Conservation (phyloP, 805 yeast species). For the Kuraishia borneana region DNA sequence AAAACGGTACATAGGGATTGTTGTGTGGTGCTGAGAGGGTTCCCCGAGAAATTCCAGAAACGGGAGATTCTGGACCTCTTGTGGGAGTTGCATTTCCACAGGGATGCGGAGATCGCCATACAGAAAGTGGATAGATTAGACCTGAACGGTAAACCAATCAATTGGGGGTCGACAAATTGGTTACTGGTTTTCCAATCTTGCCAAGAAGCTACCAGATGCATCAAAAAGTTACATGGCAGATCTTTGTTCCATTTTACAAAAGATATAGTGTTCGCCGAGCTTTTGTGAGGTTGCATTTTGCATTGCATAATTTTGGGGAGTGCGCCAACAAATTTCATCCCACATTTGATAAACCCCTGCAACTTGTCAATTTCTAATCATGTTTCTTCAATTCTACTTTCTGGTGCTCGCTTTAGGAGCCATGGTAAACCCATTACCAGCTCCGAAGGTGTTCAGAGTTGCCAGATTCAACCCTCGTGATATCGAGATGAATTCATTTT, state of each 20-base stretch:
- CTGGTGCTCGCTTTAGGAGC: too few species aligned
- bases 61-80: conserved; percentile 22
- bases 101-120: conserved; percentile 7
- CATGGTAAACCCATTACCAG: conserved; percentile 3
- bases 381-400: too few species aligned
- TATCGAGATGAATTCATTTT: neutral
- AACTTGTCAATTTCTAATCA: too few species aligned
- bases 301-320: too few species aligned
- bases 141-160: conserved; percentile 5
- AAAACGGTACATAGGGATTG: conserved; percentile 13
- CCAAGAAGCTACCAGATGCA: conserved; percentile 38
- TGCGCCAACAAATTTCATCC: too few species aligned
- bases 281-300: too few species aligned
- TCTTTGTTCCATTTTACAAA: conserved; percentile 18
- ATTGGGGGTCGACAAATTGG: conserved; percentile 12
- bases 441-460: neutral
- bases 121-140: conserved; percentile 3
- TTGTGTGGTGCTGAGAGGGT: conserved; percentile 30
- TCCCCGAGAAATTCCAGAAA: conserved; percentile 32
- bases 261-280: too few species aligned
- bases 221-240: conserved; percentile 39
- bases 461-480: neutral
- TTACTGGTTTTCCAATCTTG: conserved; percentile 33
- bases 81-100: conserved; percentile 39
- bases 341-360: too few species aligned